Evolutionary conservation across 23 red algal genomes (phyloP), one percentile per base, ranked within the genome.

Genomic region (Pyropia yezoensis): DNA sequence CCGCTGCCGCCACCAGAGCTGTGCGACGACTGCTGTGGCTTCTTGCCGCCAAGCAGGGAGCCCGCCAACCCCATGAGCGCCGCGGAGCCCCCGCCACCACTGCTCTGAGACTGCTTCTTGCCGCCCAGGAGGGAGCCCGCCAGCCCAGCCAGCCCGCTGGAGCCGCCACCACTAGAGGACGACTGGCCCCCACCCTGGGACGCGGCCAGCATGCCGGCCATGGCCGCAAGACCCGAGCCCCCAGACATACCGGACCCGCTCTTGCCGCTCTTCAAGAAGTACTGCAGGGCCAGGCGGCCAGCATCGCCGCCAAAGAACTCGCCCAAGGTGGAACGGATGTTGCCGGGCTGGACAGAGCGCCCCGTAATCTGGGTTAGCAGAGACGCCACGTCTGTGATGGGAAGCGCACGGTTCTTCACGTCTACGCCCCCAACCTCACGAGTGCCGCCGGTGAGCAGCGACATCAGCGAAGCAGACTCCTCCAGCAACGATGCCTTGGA

Each of bases 271-370:
- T 47, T 47, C 39, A 47, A 12, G 39, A 47, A 47, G 39, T 47
- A 90, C 32, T 90, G 75, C 33, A 76, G 69, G 71, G 75, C 75
- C 52, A 87, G 71, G 59, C 76, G 74, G 23, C 75, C 71, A 28
- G 86, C 86, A 18, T 57, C 73, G 26, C 73, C 77, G 49, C 86
- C 86, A 69, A 81, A 90, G 18, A 81, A 39, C 59, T 82, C 63
- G 21, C 68, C 75, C 61, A 81, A 62, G 17, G 86, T 69, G 20
- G 74, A 69, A 59, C 79, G 74, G 23, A 90, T 71, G 29, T 69
- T 75, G 24, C 57, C 29, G 18, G 86, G 65, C n/a, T 58, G 30
- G 0, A 90, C 86, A 30, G 66, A 12, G 18, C 28, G 34, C 50
- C 86, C 86, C 18, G 80, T 74, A 62, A 54, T 62, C 54, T 82